These are phyloP conservation scores for Microstegium vimineum DNA, from an alignment of 176 grass and related monocot species.

Conservation along the genomic window DNA sequence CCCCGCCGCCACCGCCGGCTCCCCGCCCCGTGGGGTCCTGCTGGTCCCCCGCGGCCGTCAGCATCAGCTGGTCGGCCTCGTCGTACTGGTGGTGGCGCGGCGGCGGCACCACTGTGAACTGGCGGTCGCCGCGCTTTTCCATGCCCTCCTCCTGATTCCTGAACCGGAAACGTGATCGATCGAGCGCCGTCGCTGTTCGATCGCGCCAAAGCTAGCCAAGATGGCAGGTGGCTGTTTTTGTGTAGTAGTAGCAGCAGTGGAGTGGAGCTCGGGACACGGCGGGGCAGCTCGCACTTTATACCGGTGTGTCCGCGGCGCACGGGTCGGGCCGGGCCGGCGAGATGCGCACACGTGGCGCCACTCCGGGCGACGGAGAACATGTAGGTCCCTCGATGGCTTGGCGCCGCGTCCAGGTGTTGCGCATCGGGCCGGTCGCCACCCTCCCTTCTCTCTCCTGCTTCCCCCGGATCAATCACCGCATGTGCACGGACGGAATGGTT, in stretches of 20 bases:
- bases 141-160: background rate
- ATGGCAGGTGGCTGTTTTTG: background rate
- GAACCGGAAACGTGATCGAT: background rate
- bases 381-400: background rate
- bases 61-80: background rate
- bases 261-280: background rate
- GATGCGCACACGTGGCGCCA: constrained; percentile 2
- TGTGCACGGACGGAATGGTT: background rate
- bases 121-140: constrained; percentile 28
- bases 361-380: background rate
- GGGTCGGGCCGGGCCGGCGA: background rate
- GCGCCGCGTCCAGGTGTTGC: constrained; percentile 20
- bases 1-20: background rate
- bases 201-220: background rate
- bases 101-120: constrained; percentile 12
- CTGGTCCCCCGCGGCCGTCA: background rate
- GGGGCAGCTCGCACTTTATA: constrained; percentile 19
- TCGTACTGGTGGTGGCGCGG: background rate
- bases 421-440: background rate
- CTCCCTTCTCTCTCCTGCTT: fast-evolving
- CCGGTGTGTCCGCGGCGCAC: background rate
- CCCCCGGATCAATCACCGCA: background rate
- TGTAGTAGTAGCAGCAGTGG: background rate
- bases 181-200: background rate
- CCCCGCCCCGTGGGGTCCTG: background rate